These are phyloP conservation scores for Colletotrichum noveboracense DNA, from an alignment of 2,329 filamentous ascomycete species.

Conservation along the genomic window DNA sequence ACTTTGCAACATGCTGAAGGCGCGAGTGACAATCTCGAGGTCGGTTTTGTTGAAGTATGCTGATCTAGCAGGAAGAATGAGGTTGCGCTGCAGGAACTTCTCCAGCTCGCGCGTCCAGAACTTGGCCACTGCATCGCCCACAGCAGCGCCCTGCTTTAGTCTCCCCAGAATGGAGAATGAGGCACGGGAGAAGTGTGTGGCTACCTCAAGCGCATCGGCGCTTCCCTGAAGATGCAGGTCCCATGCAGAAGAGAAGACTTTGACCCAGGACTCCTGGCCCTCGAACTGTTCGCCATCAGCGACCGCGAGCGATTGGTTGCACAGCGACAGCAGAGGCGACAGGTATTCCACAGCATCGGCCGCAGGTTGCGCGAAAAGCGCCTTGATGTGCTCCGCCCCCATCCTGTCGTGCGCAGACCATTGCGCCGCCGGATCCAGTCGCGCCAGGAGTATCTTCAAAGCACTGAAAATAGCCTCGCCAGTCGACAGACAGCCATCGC, in stretches of 20 bases:
- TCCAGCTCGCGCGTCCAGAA: conserved; percentile 54
- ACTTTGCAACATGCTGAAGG: conserved; percentile 42
- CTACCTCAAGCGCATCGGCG: conserved; percentile 54
- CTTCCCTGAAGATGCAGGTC: conserved; percentile 56
- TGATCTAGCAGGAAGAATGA: conserved; percentile 57
- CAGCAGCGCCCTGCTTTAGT: conserved; percentile 33
- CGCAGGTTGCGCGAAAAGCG: conserved; percentile 57
- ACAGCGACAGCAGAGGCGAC: conserved; percentile 51
- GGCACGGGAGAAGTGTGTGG: conserved; percentile 48
- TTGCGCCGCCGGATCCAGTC: conserved; percentile 40
- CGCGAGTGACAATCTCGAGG: conserved; percentile 44
- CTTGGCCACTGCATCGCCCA: conserved; percentile 29
- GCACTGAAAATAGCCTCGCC: conserved; percentile 54
- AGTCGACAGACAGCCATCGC: conserved; percentile 48
- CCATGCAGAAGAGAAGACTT: conserved; percentile 53
- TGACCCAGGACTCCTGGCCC: conserved; percentile 52
- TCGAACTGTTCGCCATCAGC: conserved; percentile 35
- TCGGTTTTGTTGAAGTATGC: conserved; percentile 49
- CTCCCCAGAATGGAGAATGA: conserved; percentile 45
- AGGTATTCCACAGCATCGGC: conserved; percentile 51
- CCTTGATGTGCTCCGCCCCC: conserved; percentile 63
- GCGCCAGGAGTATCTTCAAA: conserved; percentile 50
- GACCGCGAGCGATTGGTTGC: conserved; percentile 41
- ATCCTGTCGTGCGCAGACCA: conserved; percentile 50
- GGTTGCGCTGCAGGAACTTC: conserved; percentile 53